phyloP scores from a whole-genome alignment of 345 rosid species.

The Camelina laxa region DNA sequence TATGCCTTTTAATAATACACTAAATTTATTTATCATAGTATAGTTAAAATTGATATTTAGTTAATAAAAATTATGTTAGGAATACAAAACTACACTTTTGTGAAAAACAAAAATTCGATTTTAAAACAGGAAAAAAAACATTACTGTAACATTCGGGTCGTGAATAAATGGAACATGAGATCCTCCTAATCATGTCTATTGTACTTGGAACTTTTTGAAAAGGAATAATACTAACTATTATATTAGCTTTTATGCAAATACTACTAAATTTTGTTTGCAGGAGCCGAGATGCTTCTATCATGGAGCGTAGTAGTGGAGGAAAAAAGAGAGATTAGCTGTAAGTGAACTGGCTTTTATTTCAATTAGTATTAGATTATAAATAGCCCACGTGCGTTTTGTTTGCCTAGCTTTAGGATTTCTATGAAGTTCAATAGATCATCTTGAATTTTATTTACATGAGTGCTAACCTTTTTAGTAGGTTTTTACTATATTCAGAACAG shows the following conservation, averaged over 20 bases:
- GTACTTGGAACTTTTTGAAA: constrained; percentile 26
- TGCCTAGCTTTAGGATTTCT: constrained; percentile 16
- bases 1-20: too few species aligned
- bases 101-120: too few species aligned
- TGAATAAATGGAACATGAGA: too few species aligned
- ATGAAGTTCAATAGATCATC: neutral
- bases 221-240: constrained; percentile 5
- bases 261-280: neutral
- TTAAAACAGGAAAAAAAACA: too few species aligned
- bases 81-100: too few species aligned
- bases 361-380: neutral
- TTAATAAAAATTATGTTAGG: too few species aligned
- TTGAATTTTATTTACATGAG: neutral
- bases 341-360: constrained; percentile 1
- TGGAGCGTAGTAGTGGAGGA: constrained; percentile 11
- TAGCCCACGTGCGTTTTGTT: constrained; percentile 35
- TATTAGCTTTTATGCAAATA: neutral
- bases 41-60: too few species aligned
- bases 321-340: constrained; percentile 7
- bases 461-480: neutral
- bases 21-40: too few species aligned
- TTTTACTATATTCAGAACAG: constrained; percentile 1
- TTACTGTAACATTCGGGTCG: too few species aligned
- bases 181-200: neutral
- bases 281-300: constrained; percentile 36